Conservation (phyloP, 1,284 basidiomycete species). For the Albatrellus sp. region DNA sequence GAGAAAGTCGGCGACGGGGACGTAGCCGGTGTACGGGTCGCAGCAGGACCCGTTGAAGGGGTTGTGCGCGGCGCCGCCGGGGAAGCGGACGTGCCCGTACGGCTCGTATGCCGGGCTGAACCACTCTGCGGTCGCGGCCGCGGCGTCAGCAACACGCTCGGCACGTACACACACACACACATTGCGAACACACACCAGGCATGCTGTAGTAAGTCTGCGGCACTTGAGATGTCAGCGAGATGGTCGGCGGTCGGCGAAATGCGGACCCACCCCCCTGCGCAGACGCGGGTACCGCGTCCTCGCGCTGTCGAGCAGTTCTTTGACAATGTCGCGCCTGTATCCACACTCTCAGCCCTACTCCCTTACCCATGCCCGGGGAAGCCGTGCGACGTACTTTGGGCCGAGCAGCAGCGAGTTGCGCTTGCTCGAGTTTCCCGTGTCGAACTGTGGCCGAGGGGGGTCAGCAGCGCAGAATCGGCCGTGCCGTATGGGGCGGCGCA, state of each 20-base stretch:
- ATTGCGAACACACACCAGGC: constrained; percentile 1
- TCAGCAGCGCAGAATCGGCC: background rate
- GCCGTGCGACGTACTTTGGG: constrained; percentile 20
- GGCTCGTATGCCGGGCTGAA: constrained; percentile 39
- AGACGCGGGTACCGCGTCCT: constrained; percentile 35
- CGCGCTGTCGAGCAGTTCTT: constrained; percentile 38
- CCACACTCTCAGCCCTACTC: no score
- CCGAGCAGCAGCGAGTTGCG: constrained; percentile 35
- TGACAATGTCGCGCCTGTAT: constrained; percentile 37
- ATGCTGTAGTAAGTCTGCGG: constrained; percentile 12
- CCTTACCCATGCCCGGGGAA: background rate
- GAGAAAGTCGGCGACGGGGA: constrained; percentile 38
- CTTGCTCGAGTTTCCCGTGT: constrained; percentile 37
- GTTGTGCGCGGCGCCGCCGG: constrained; percentile 41
- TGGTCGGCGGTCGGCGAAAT: background rate
- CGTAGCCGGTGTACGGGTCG: constrained; percentile 42
- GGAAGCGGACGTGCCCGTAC: constrained; percentile 39
- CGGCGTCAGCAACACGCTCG: background rate
- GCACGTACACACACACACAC: background rate
- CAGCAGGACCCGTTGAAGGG: constrained; percentile 31
- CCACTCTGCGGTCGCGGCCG: constrained; percentile 22
- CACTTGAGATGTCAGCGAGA: background rate
- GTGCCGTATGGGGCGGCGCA: no score
- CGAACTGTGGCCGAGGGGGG: constrained; percentile 20
- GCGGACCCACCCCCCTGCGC: constrained; percentile 29